Evolutionary conservation across 1,139 yeast genomes (phyloP).

Genomic region (Citeromyces hawaiiensis): DNA sequence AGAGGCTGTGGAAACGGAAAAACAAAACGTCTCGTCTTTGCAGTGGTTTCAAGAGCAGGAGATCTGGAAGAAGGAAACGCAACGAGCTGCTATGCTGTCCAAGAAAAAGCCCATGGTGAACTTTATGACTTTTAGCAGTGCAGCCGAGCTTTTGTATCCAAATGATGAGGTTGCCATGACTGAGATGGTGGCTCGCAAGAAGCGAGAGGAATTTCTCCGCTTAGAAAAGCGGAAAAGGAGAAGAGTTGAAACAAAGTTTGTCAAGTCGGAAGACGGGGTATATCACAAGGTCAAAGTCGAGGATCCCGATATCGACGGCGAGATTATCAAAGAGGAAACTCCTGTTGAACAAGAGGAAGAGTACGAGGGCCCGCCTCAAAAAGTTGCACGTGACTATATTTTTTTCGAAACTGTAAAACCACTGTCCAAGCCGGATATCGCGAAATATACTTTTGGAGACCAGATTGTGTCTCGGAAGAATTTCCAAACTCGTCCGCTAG

Average conservation of each 20-base stretch:
- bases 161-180: conserved; percentile 37
- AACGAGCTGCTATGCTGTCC: conserved; percentile 59
- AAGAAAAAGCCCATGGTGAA: conserved; percentile 44
- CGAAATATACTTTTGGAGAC: conserved; percentile 42
- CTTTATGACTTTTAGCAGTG: conserved; percentile 36
- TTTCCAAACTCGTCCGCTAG: conserved; percentile 40
- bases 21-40: conserved; percentile 57
- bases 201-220: conserved; percentile 15
- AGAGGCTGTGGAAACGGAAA: conserved; percentile 82
- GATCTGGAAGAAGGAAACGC: conserved; percentile 62
- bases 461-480: conserved; percentile 44
- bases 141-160: conserved; percentile 28
- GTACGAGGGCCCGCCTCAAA: conserved; percentile 56
- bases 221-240: background rate
- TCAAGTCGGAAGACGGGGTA: conserved; percentile 1
- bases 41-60: conserved; percentile 77
- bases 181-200: conserved; percentile 19
- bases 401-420: conserved; percentile 32
- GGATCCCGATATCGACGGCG: background rate
- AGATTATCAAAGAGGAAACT: conserved; percentile 4
- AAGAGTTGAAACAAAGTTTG: conserved; percentile 7
- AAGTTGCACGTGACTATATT: conserved; percentile 36
- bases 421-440: conserved; percentile 22
- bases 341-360: conserved; percentile 8
- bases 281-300: background rate